These are phyloP conservation scores for Tylopilus plumbeoviolaceoides DNA, from an alignment of 768 basidiomycete genomes.

Conservation along the genomic window DNA sequence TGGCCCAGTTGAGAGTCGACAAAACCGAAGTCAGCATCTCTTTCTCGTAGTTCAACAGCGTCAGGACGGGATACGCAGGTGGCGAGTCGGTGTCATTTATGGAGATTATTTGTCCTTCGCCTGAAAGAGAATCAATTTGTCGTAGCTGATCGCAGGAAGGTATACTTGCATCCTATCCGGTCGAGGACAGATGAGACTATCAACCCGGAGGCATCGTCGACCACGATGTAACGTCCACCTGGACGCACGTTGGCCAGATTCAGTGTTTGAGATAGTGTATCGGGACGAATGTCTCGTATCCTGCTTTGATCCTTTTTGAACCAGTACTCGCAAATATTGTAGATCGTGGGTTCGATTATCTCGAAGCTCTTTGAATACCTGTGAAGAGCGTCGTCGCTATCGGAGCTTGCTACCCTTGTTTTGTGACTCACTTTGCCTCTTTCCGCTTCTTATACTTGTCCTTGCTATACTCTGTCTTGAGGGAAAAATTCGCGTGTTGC, in stretches of 20 bases:
- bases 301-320: slow-evolving; percentile 77
- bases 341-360: slow-evolving; percentile 81
- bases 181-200: slow-evolving; percentile 83
- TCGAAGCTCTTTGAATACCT: slow-evolving; percentile 89
- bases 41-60: slow-evolving; percentile 80
- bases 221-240: slow-evolving; percentile 81
- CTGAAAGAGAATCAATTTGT: slow-evolving; percentile 35
- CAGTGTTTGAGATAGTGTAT: slow-evolving; percentile 86
- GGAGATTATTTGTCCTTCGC: slow-evolving; percentile 74
- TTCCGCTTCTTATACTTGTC: slow-evolving; percentile 97
- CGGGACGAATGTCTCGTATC: slow-evolving; percentile 80
- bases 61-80: slow-evolving; percentile 81
- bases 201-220: slow-evolving; percentile 90
- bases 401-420: background rate
- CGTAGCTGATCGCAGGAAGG: background rate
- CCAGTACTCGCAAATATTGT: slow-evolving; percentile 88
- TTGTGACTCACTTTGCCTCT: slow-evolving; percentile 78
- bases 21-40: slow-evolving; percentile 50
- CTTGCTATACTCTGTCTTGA: slow-evolving; percentile 98
- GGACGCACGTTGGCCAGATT: slow-evolving; percentile 79
- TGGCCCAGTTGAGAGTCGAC: slow-evolving; percentile 85
- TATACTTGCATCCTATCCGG: slow-evolving; percentile 69
- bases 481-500: slow-evolving; percentile 82
- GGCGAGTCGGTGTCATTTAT: slow-evolving; percentile 91
- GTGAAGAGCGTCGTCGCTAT: slow-evolving; percentile 1